Percentiles rank a stretch among this genome's conserved stretches.
Conservation (phyloP, 164 flowering plant species). For the Stephania japonica region DNA sequence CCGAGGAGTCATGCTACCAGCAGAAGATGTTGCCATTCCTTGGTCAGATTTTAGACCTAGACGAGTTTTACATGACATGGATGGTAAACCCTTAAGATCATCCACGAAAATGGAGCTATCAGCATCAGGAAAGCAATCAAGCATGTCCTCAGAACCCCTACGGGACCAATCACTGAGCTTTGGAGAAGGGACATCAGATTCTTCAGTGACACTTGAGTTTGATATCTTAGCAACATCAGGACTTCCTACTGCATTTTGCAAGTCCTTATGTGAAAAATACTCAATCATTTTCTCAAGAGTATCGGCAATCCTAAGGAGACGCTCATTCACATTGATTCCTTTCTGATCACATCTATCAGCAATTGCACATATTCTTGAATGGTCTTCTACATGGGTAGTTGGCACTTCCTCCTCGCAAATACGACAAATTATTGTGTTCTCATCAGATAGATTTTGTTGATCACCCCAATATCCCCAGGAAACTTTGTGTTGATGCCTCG, state of each 20-base stretch:
- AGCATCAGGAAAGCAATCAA: constrained; percentile 78
- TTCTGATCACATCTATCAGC: constrained; percentile 97
- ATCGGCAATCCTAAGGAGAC: constrained; percentile 72
- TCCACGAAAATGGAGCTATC: constrained; percentile 67
- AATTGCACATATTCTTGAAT: constrained; percentile 89
- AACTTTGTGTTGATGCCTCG: constrained; percentile 74
- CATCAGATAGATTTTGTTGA: constrained; percentile 59
- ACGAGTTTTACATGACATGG: constrained; percentile 89
- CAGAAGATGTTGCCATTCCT: constrained; percentile 97
- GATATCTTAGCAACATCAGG: constrained; percentile 86
- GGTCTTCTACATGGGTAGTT: constrained; percentile 87
- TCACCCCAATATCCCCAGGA: constrained; percentile 99
- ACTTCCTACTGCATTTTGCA: constrained; percentile 56
- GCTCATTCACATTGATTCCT: constrained; percentile 87
- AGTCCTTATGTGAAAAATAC: constrained; percentile 63
- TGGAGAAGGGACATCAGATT: constrained; percentile 77
- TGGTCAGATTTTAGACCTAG: constrained; percentile 99
- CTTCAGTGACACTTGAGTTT: constrained; percentile 91
- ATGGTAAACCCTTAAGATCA: constrained; percentile 78
- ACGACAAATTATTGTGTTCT: constrained; percentile 86
- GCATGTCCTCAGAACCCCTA: constrained; percentile 98
- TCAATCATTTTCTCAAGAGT: constrained; percentile 91
- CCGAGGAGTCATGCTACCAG: constrained; percentile 97
- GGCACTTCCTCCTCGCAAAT: constrained; percentile 99
- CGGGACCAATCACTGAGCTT: constrained; percentile 93